Evolutionary conservation across 2,329 filamentous ascomycete genomes (phyloP).

Genomic region (Pyrenophora graminea): DNA sequence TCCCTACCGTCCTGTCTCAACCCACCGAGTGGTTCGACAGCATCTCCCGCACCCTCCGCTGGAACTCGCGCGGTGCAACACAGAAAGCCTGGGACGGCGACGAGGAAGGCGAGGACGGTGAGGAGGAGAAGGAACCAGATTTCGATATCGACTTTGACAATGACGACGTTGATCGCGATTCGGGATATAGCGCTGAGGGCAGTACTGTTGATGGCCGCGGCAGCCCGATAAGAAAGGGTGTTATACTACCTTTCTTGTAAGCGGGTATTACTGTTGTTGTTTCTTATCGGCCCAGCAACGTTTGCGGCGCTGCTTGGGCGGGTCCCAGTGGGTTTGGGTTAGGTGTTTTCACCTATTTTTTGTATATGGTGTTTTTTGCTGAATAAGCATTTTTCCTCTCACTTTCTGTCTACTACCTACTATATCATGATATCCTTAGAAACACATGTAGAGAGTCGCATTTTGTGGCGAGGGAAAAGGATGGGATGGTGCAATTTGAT

Average conservation of each 20-base stretch:
- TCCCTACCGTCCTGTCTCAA: slow-evolving; percentile 90
- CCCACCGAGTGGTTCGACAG: slow-evolving; percentile 96
- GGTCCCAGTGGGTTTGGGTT: slow-evolving; percentile 4
- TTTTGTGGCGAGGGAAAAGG: too few species aligned
- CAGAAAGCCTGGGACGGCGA: slow-evolving; percentile 78
- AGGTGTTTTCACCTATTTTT: background rate
- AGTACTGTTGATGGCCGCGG: slow-evolving; percentile 41
- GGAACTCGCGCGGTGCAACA: slow-evolving; percentile 90
- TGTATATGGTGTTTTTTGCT: slow-evolving; percentile 3
- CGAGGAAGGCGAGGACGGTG: slow-evolving; percentile 51
- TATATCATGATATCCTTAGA: background rate
- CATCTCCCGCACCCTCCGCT: slow-evolving; percentile 86
- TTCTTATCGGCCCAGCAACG: background rate
- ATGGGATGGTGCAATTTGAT: background rate
- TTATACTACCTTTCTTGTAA: slow-evolving; percentile 38
- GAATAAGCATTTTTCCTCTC: background rate
- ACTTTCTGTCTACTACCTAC: background rate
- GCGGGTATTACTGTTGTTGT: background rate
- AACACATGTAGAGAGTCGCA: background rate
- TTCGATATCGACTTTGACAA: slow-evolving; percentile 99
- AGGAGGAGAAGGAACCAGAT: slow-evolving; percentile 57
- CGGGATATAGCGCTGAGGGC: slow-evolving; percentile 46
- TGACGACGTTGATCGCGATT: slow-evolving; percentile 52
- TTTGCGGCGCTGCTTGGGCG: slow-evolving; percentile 4
- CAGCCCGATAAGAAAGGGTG: slow-evolving; percentile 44